Base-by-base conservation (phyloP, 176 grass and related monocot species). In the Triticum aestivum region DNA sequence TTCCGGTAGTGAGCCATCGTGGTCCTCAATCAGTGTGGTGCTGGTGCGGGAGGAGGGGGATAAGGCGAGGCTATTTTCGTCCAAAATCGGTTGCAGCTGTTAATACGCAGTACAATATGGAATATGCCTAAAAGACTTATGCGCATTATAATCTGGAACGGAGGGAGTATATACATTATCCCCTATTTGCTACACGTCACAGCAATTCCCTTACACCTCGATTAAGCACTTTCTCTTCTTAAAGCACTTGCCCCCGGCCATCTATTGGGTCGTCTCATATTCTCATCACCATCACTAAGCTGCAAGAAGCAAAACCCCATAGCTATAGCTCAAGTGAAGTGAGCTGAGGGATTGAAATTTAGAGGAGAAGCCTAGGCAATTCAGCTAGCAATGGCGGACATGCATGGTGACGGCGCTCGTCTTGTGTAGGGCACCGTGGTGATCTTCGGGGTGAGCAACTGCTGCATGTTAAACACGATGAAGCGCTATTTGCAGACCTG, bases 361-460 rank as follows among this genome's bases (percentile, higher is more conserved):
- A 27, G 73, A 21, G 51, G 51, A 49, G 44, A 47, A 1, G 12
- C 45, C 44, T 4, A 12, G 45, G 51, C 51, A 54, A 56, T 6
- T 20, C 47, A 18, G 51, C 51, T 54, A 54, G 51, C 51, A 82
- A 82, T 87, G 79, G 54, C 77, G 89, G 89, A 94, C 4, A 83
- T 82, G 21, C 4, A 83, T 82, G 21, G 87, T 94, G 54, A 17
- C 58, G 24, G 79, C 18, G 65, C 27, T 94, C 47, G 81, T 87
- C 9, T 88, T 85, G 85, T 82, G 14, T 62, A 92, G 69, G 41
- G 78, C 11, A 78, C 87, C 29, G 90, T 94, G 72, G 87, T 94
- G 87, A 92, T 94, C 65, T 94, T 94, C 76, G 85, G 72, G 2
- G 58, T 51, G 84, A 92, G 90, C 81, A 87, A 83, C 47, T 92